Base-by-base conservation (phyloP, 148 eudicot genomes). In the Fagopyrum homotropicum region DNA sequence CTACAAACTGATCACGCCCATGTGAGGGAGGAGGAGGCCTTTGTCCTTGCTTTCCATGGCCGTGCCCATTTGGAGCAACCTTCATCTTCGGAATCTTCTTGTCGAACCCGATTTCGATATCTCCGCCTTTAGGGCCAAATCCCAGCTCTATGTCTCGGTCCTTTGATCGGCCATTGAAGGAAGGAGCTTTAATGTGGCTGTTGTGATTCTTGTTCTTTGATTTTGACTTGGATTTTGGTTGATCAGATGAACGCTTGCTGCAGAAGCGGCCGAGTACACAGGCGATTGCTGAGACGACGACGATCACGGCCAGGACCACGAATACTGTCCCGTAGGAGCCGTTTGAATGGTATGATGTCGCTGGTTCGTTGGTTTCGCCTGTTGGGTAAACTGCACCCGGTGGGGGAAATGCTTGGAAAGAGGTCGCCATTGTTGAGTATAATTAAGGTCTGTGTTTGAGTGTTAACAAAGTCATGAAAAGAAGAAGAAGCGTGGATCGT, bases 261-360 rank as follows among this genome's bases (percentile, higher is more conserved):
- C 88, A 91, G 63, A 93, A 69, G 51, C 96, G 80, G 52, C 97
- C 97, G 14, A 93, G 75, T 30, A 84, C 82, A 64, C 95, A 89
- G 26, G 95, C 91, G 4, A 89, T 43, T n/a, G 88, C 89, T 0
- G 97, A 89, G 0, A 91, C 73, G 14, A 84, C 91, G 6, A 93
- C 63, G 45, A 93, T 88, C 44, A 87, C 80, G 0, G 89, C 98
- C 54, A 92, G 79, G 78, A 92, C 96, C 6, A 86, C 82, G 79
- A 92, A 90, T 16, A 92, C 98, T 40, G 89, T 77, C 17, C 91
- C 90, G 30, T 88, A 90, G 11, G 98, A 92, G 15, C 93, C 97
- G 40, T 78, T 72, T 3, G 93, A 81, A 76, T 84, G 89, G 69
- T 86, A 75, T 1, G 82, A 48, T 45, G 80, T 22, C 7, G 30